Evolutionary conservation across 2,329 filamentous ascomycete genomes (phyloP), one percentile per base, ranked within the genome.

Genomic region (Colletotrichum chlorophyti): DNA sequence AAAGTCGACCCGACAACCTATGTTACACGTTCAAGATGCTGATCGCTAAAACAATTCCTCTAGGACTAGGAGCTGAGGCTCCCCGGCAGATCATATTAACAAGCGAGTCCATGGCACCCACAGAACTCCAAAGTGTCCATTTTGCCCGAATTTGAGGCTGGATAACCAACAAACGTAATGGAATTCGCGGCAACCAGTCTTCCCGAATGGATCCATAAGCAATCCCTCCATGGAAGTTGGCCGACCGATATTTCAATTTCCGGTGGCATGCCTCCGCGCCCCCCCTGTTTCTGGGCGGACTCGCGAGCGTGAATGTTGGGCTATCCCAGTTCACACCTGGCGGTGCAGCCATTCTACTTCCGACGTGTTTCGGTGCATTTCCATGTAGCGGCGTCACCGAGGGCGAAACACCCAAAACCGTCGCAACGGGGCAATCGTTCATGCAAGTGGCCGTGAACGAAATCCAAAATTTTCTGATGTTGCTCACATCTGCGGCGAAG

Each of bases 391-490:
- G 19, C 37, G 29, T 47, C 32, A n/a, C n/a, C n/a, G n/a, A 26
- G 49, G 35, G 42, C 50, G 50, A 59, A 59, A 59, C 50, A 31
- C 42, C n/a, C 9, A 32, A 54, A 47, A 47, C 54, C 55, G 50
- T 49, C 55, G 35, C 50, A 54, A 54, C 42, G 29, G 15, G 32
- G 23, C 43, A 17, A 19, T 31, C 35, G 55, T 48, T 48, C 35
- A 42, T 48, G 50, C 50, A 42, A 37, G 24, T 8, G 24, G 23
- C 19, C 29, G 45, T 8, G n/a, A 21, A 40, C 1, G 19, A 24
- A 31, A 23, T 27, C 23, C 24, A 14, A 31, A 14, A 23, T 31
- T 48, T 9, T 19, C 26, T 21, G 27, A 10, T 42, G 10, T 19
- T n/a, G 49, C 48, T 26, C 48, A 35, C 50, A 50, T 54, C n/a